These are phyloP conservation scores for Alnus rubra DNA, from an alignment of 306 rosid species.

Conservation along the genomic window DNA sequence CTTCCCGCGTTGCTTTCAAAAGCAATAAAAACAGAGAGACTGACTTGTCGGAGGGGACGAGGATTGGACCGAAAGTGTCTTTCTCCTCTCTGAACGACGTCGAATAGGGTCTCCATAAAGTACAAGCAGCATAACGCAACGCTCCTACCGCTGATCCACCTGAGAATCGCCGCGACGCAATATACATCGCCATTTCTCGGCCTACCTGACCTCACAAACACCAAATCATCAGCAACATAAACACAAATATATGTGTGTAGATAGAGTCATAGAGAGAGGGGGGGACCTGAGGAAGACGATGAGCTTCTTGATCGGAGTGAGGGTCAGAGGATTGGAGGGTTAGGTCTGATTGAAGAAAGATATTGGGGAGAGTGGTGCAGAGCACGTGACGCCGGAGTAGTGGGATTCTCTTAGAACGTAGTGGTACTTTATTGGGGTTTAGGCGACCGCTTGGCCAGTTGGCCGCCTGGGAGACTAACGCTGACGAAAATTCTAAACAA, in stretches of 20 bases:
- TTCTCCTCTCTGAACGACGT: conserved; percentile 81
- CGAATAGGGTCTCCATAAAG: conserved; percentile 55
- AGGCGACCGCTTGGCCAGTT: no score
- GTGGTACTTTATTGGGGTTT: neutral
- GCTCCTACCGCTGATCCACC: conserved; percentile 38
- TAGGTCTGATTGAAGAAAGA: no score
- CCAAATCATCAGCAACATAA: neutral
- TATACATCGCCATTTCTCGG: conserved; percentile 51
- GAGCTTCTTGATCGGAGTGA: no score
- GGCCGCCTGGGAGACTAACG: no score
- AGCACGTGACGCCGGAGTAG: conserved; percentile 23
- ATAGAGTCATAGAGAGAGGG: neutral
- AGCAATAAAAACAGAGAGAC: conserved; percentile 19
- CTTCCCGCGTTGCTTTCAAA: neutral
- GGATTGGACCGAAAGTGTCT: conserved; percentile 94
- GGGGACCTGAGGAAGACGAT: neutral
- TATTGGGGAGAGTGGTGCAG: no score
- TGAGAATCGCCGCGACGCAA: conserved; percentile 59
- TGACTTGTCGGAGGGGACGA: conserved; percentile 90
- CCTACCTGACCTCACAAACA: neutral
- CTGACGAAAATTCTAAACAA: no score
- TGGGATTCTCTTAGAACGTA: conserved; percentile 6
- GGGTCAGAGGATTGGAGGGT: no score
- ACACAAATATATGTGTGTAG: neutral
- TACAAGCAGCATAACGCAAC: conserved; percentile 37